Evolutionary conservation across 2,329 filamentous ascomycete genomes (phyloP), one percentile per base, ranked within the genome.

Genomic region (Boeremia exigua): DNA sequence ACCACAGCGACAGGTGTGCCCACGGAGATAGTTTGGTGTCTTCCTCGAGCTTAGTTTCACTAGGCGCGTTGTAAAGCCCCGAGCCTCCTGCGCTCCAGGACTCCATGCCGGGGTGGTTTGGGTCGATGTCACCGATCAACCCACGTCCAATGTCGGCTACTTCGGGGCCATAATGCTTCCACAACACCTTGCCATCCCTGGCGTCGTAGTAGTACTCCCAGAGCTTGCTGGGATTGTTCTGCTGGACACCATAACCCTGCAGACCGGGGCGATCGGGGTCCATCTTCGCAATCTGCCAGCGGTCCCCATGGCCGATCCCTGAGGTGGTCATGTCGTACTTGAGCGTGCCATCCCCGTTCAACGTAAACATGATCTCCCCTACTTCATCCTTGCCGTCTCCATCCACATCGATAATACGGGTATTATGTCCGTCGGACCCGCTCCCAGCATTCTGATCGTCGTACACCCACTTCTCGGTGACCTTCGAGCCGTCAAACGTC

Each of bases 251-350:
- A 28, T 59, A 56, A 3, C 56, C 56, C 40, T 59, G 56, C 15
- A 60, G 44, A 9, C 58, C 54, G 4, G 40, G 9, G 15, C 54
- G 39, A 15, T 15, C 19, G 4, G 58, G 58, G 23, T 60, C 58
- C 29, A 60, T 53, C 23, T 58, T 60, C 7, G 58, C 54, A n/a
- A 55, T 43, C 17, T 58, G 58, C 46, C 49, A 60, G n/a, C 58
- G 58, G 27, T 60, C 58, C 11, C 58, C 54, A 23, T 60, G 54
- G 19, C 44, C 57, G 17, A 60, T 45, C 4, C 48, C 52, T 14
- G 34, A 36, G 17, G 27, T 27, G 6, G 54, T 32, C 44, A 60
- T 49, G 6, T 43, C 42, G 48, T 58, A 58, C 19, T 33, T 34
- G 14, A 60, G 29, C 6, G 17, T 52, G 8, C 58, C 54, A 33